Base-by-base conservation (phyloP, 2,329 filamentous ascomycete genomes). In the Diaporthe sp. region DNA sequence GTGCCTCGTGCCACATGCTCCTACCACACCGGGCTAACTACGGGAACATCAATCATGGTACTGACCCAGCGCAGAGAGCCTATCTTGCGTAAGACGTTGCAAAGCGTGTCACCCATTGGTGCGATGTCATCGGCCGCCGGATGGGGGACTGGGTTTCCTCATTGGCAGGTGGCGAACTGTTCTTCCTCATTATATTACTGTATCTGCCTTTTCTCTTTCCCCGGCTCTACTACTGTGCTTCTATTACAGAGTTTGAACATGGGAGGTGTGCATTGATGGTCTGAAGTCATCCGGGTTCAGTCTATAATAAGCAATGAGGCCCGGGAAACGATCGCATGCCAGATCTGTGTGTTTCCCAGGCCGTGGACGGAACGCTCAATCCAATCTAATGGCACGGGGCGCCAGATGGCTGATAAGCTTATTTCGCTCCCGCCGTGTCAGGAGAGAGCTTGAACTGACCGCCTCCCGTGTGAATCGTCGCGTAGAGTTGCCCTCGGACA, bases 341-440 rank as follows among this genome's bases (percentile, higher is more conserved):
- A 40, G 50, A 60, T 58, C 28, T 61, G 12, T 22, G 40, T 64
- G 52, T 42, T 52, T 67, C 33, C 33, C 30, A 54, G 64, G 15
- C 45, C 47, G 60, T 45, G 60, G 38, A 28, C 45, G 38, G 40
- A n/a, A n/a, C n/a, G 30, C 61, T 50, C 45, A 40, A 66, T 30
- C 60, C 60, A 47, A 52, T 60, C 33, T 35, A 30, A 25, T 33
- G 17, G 19, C 30, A 19, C 50, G 38, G 45, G 47, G n/a, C 33
- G n/a, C 30, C 42, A 30, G 19, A 58, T 71, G 55, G 57, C 33
- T 58, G 22, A 66, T 74, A 74, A 74, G 72, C 72, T 74, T 74
- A 74, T 66, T 71, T 64, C 33, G 35, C 33, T 61, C 64, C 64
- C 54, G 61, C 58, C 17, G 60, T 68, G 61, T 73, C 64, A 73